Base-by-base conservation (phyloP, 1,284 basidiomycete species). In the Heterobasidion occidentale region DNA sequence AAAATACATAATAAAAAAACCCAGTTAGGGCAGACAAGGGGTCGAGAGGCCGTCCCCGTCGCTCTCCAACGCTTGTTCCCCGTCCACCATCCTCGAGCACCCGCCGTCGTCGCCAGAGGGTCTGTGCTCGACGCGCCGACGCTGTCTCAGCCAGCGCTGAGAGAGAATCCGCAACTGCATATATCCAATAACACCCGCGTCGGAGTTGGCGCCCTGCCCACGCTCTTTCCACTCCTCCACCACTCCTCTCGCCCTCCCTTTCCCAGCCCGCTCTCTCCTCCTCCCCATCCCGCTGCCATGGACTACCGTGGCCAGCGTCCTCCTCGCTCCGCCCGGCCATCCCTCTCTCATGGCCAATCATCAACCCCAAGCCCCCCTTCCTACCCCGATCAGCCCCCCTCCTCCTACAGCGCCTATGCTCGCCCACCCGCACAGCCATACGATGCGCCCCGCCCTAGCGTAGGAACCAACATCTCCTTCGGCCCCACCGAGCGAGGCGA, bases 401-500 rank as follows among this genome's bases (percentile, higher is more conserved):
- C 61, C n/a, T 59, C 63, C 14, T 64, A 67, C 51, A 61, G 59
- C 14, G 65, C 64, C n/a, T 62, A 64, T 17, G 58, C 60, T 19
- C 61, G 58, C 3, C 45, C 63, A n/a, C 57, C 55, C 14, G 52
- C 57, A n/a, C 62, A 56, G 33, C 68, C 69, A 38, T 65, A 65
- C 60, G 69, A 74, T 36, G 59, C 66, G 6, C n/a, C 12, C 45
- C 61, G 70, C 52, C 68, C 74, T 60, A 68, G 71, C 38, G 36
- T 59, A 5, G 59, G 65, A 53, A n/a, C 2, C 11, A 79, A 76
- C 62, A 82, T 90, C 42, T 84, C 84, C 38, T 90, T 90, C 65
- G 83, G 85, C 68, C 75, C 75, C 58, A 75, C 62, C 11, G 87
- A 90, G 67, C 79, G 76, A 63, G 86, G 86, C 46, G 86, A 88